phyloP scores from a whole-genome alignment of 73 alveolate genomes.

The Paramecium primaurelia region DNA sequence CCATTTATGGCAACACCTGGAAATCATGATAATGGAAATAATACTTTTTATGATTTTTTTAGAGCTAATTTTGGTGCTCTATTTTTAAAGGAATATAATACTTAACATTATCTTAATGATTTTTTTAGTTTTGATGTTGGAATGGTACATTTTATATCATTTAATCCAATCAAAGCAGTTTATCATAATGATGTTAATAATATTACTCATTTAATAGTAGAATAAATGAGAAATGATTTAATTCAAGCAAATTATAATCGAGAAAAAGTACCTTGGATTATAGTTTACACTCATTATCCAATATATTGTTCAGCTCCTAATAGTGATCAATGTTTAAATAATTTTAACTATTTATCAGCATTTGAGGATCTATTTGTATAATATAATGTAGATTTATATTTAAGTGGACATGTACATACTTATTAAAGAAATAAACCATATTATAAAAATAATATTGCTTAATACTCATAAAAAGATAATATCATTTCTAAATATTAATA shows the following conservation, averaged over 20 bases:
- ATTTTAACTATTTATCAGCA: not conserved
- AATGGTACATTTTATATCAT: not conserved
- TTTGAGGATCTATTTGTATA: not conserved
- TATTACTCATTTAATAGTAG: not conserved
- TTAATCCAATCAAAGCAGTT: not conserved
- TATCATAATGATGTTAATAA: not conserved
- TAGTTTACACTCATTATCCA: slow-evolving; percentile 11
- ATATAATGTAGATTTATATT: not conserved
- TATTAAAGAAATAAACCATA: slow-evolving; percentile 35
- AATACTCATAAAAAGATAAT: not conserved
- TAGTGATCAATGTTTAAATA: not conserved
- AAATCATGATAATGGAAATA: slow-evolving; percentile 45
- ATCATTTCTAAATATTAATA: not conserved
- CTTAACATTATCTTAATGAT: not conserved
- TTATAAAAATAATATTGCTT: not conserved
- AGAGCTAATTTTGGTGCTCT: not conserved
- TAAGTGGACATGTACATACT: not conserved
- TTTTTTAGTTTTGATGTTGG: slow-evolving; percentile 25
- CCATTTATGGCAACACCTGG: slow-evolving; percentile 27
- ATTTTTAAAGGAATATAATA: not conserved
- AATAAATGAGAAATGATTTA: not conserved
- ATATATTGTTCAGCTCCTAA: slow-evolving; percentile 29
- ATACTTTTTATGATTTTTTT: not conserved
- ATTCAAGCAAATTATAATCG: not conserved
- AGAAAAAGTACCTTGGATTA: slow-evolving; percentile 38